Evolutionary conservation across 2,329 filamentous ascomycete species (phyloP).

Genomic region (Colletotrichum cuscutae): DNA sequence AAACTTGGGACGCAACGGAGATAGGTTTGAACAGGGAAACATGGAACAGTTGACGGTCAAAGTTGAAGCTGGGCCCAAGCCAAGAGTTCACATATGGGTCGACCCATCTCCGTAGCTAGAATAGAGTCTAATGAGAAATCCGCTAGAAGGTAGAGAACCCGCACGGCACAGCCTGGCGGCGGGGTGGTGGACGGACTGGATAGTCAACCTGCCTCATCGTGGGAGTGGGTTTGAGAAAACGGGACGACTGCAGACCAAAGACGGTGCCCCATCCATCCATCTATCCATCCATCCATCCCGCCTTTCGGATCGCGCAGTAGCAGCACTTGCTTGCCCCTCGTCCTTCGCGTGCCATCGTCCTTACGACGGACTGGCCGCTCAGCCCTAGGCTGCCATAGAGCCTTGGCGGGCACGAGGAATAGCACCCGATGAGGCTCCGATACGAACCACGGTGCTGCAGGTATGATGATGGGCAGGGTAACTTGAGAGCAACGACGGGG

Average conservation of each 20-base stretch:
- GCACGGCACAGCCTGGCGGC: conserved; percentile 8
- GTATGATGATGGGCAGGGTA: neutral
- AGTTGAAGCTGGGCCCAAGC: conserved; percentile 19
- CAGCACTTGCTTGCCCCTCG: conserved; percentile 12
- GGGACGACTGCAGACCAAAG: conserved; percentile 17
- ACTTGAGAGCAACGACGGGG: neutral
- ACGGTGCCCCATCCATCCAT: neutral
- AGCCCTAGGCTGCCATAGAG: conserved; percentile 24
- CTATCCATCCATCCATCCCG: too few relatives aligned
- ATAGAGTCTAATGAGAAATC: conserved; percentile 14
- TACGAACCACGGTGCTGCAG: conserved; percentile 1
- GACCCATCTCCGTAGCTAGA: conserved; percentile 9
- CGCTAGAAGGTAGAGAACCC: neutral
- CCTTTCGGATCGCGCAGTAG: neutral
- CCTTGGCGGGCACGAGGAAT: conserved; percentile 22
- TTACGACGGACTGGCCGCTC: conserved; percentile 8
- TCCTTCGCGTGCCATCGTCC: neutral
- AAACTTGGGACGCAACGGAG: conserved; percentile 20
- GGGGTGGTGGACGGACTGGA: neutral
- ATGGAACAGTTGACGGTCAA: conserved; percentile 5
- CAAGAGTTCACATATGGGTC: conserved; percentile 21
- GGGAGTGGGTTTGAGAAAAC: conserved; percentile 16
- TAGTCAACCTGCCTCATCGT: conserved; percentile 17
- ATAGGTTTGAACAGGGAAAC: conserved; percentile 8
- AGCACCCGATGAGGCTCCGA: conserved; percentile 27